These are phyloP conservation scores for Spathaspora hagerdaliae DNA, from an alignment of 805 yeast genomes.

Conservation along the genomic window DNA sequence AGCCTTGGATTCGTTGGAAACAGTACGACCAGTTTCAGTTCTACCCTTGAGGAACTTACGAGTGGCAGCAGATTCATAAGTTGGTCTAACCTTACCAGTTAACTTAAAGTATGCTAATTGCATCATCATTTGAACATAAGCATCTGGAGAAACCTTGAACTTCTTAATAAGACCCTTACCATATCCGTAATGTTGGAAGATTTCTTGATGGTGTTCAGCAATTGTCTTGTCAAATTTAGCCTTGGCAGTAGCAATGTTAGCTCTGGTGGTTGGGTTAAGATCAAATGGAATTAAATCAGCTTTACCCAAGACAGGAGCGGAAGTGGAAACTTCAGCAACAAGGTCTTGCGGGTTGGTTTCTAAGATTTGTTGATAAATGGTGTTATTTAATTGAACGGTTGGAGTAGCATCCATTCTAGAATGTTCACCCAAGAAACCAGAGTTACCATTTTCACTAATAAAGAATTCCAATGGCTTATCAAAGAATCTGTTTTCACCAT, in stretches of 20 bases:
- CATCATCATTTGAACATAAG: conserved; percentile 83
- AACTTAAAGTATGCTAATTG: conserved; percentile 87
- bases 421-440: conserved; percentile 95
- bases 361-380: conserved; percentile 53
- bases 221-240: conserved; percentile 54
- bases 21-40: conserved; percentile 90
- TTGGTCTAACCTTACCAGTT: conserved; percentile 78
- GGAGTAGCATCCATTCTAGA: conserved; percentile 98
- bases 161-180: conserved; percentile 85
- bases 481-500: conserved; percentile 83
- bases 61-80: conserved; percentile 95
- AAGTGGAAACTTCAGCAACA: conserved; percentile 20
- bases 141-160: conserved; percentile 88
- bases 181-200: conserved; percentile 76
- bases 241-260: conserved; percentile 54
- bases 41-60: conserved; percentile 86
- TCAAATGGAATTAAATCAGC: conserved; percentile 47
- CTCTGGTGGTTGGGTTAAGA: conserved; percentile 47
- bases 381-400: conserved; percentile 82
- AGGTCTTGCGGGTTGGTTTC: conserved; percentile 35
- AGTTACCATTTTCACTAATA: conserved; percentile 74
- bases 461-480: conserved; percentile 90
- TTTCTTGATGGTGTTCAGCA: conserved; percentile 66
- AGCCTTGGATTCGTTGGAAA: conserved; percentile 62
- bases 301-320: conserved; percentile 4